Evolutionary conservation across 495 filamentous ascomycete genomes (phyloP).

Genomic region (Bathelium albidoporum): DNA sequence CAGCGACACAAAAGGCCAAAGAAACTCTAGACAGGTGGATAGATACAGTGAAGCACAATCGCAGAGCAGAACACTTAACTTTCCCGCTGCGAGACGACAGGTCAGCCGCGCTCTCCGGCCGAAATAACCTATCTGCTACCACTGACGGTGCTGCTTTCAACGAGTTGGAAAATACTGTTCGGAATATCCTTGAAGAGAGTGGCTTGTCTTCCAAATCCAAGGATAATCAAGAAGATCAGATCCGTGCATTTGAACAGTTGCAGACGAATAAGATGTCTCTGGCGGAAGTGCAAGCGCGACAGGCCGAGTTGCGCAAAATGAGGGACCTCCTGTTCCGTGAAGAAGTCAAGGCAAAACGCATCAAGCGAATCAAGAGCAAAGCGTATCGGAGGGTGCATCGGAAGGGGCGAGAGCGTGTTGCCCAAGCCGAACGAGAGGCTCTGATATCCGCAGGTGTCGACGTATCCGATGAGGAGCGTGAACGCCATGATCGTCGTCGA

Average conservation of each 20-base stretch:
- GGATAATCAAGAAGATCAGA: constrained; percentile 49
- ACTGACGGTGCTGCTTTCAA: constrained; percentile 49
- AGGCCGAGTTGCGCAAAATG: constrained; percentile 64
- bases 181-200: constrained; percentile 79
- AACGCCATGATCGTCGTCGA: constrained; percentile 65
- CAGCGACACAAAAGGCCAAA: constrained; percentile 83
- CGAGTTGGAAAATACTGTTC: constrained; percentile 73
- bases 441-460: constrained; percentile 58
- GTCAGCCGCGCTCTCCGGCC: neutral
- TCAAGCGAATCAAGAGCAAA: constrained; percentile 98
- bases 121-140: constrained; percentile 43
- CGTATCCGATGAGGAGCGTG: constrained; percentile 64
- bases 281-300: constrained; percentile 62
- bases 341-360: constrained; percentile 73
- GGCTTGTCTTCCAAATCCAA: constrained; percentile 49
- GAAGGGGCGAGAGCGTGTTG: constrained; percentile 65
- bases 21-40: constrained; percentile 83
- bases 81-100: constrained; percentile 73
- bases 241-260: constrained; percentile 61
- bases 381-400: constrained; percentile 84
- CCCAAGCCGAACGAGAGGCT: constrained; percentile 59
- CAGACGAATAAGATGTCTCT: constrained; percentile 53
- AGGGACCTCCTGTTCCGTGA: constrained; percentile 87
- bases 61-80: constrained; percentile 80
- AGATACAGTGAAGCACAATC: constrained; percentile 88